Conservation (phyloP, 768 basidiomycete species). For the Rhodosporidiobolus sp. region DNA sequence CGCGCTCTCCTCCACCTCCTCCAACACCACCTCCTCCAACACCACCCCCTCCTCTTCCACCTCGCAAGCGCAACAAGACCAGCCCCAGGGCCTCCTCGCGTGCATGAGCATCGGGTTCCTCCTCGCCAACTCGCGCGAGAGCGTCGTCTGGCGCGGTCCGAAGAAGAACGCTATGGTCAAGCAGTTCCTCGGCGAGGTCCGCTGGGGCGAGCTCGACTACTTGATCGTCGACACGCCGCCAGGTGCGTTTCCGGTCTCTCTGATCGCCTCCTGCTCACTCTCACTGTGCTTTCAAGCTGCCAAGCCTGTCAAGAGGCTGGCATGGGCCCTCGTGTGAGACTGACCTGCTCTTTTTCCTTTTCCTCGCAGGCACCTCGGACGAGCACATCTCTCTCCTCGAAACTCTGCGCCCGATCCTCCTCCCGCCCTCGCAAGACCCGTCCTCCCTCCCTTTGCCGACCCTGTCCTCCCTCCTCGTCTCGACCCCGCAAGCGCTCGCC, state of each 20-base stretch:
- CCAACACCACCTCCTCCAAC: background rate
- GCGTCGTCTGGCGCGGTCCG: conserved; percentile 96
- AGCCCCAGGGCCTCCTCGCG: conserved; percentile 53
- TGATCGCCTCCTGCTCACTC: background rate
- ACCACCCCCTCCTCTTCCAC: background rate
- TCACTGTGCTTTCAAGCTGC: no score
- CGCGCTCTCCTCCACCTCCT: background rate
- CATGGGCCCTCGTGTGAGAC: no score
- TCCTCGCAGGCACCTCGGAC: conserved; percentile 83
- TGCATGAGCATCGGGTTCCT: conserved; percentile 98
- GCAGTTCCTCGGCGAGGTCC: conserved; percentile 89
- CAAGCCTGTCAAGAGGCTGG: no score
- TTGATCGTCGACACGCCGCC: conserved; percentile 94
- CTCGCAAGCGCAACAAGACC: background rate
- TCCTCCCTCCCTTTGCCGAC: conserved; percentile 50
- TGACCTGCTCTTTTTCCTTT: conserved; percentile 10
- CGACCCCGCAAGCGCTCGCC: conserved; percentile 95
- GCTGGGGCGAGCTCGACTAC: conserved; percentile 91
- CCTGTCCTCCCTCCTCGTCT: conserved; percentile 82
- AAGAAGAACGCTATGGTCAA: conserved; percentile 99
- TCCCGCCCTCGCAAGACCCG: conserved; percentile 35
- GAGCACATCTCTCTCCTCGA: conserved; percentile 95
- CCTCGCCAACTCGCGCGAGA: conserved; percentile 81
- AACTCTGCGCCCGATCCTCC: conserved; percentile 78
- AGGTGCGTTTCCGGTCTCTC: conserved; percentile 57